Evolutionary conservation across 768 basidiomycete species (phyloP).

Genomic region (Russula sp.): DNA sequence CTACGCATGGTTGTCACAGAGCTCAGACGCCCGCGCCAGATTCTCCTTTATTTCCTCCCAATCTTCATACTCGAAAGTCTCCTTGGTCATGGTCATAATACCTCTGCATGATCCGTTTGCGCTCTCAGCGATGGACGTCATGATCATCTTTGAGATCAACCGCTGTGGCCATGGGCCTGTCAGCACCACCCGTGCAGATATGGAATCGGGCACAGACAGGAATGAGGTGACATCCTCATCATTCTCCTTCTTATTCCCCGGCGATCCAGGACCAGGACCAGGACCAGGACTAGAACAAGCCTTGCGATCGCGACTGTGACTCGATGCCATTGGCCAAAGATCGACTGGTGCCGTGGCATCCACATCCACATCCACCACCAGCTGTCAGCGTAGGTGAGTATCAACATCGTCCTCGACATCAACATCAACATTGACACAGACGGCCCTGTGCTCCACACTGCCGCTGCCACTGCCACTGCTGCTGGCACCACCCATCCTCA

Average conservation of each 20-base stretch:
- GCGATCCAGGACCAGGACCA: neutral
- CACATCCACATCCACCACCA: neutral
- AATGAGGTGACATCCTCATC: too few species aligned
- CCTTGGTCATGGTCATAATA: neutral
- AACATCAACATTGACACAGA: constrained; percentile 1
- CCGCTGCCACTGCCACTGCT: constrained; percentile 6
- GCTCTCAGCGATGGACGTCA: constrained; percentile 19
- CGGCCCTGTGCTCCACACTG: constrained; percentile 16
- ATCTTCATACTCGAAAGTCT: constrained; percentile 35
- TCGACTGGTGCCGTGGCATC: neutral
- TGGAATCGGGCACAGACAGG: too few species aligned
- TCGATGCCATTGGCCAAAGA: too few species aligned
- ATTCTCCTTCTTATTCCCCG: neutral
- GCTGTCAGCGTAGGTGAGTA: too few species aligned
- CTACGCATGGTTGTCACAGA: constrained; percentile 53
- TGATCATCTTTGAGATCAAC: constrained; percentile 11
- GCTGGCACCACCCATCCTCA: constrained; percentile 11
- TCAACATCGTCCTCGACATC: too few species aligned
- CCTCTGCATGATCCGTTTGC: neutral
- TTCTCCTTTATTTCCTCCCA: constrained; percentile 61
- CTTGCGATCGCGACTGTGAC: too few species aligned
- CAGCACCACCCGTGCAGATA: too few species aligned
- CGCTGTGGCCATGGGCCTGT: too few species aligned
- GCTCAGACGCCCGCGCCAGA: constrained; percentile 47
- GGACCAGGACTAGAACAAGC: too few species aligned